Base-by-base conservation (phyloP, 2,329 filamentous ascomycete genomes). In the Beauveria medogensis region DNA sequence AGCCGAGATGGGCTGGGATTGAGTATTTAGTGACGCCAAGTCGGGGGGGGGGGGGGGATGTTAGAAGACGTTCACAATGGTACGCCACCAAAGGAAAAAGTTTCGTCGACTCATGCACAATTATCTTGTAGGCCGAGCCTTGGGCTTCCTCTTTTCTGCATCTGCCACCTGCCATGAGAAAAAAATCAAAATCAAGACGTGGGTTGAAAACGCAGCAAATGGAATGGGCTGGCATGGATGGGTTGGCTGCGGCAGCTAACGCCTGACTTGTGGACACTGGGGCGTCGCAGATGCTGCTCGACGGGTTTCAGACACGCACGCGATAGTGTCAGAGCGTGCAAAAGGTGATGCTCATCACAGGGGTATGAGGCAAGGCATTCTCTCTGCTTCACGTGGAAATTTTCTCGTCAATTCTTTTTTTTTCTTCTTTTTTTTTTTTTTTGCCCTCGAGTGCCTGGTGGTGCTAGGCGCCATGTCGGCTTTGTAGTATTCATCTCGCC, bases 221-320 rank as follows among this genome's bases (percentile, higher is more conserved):
- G 43, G 24, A 22, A 24, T 22, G 5, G 30, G 5, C 40, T 37
- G 28, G 6, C 26, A 26, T 26, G 26, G 26, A 26, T 26, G 26
- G 26, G 24, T 46, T 44, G 44, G 46, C 34, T 51, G 46, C 46
- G 55, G 22, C 55, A 51, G 46, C 44, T 50, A 48, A 55, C 41
- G 20, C n/a, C 5, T 16, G 24, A 41, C 26, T 26, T 57, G 56
- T 59, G 37, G 56, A 52, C 37, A 51, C 56, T 46, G 3, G 3
- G 26, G 37, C 46, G 59, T 60, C 59, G 59, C 59, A 56, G 54
- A 56, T 18, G 26, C 54, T 55, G 26, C 22, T 56, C 54, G 22
- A 47, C 28, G 28, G 14, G 54, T 56, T 56, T 56, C 54, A 56
- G 43, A 20, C 34, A 37, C 54, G n/a, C 54, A 34, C 20, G 43